Percentiles rank a stretch among this genome's conserved stretches.
phyloP scores from a whole-genome alignment of 2,329 filamentous ascomycete genomes.

The Pyrenochaeta sp. region DNA sequence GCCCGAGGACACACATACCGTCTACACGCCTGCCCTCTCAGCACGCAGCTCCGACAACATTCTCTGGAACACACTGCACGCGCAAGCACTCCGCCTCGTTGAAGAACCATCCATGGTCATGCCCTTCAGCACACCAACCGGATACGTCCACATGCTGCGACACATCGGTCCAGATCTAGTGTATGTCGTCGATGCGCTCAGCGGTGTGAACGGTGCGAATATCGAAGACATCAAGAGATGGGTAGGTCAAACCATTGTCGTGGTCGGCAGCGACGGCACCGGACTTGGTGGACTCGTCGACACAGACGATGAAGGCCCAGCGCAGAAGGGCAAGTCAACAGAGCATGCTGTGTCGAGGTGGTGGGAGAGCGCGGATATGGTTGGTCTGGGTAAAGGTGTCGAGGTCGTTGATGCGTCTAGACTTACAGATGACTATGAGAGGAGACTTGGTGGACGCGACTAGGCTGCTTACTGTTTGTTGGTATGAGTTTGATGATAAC shows the following conservation, averaged over 20 bases:
- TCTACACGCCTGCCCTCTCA: conserved; percentile 47
- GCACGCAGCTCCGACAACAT: conserved; percentile 53
- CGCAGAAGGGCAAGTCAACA: conserved; percentile 32
- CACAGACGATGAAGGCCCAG: conserved; percentile 65
- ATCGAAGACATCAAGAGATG: conserved; percentile 72
- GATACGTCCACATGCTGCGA: conserved; percentile 85
- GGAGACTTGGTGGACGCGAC: conserved; percentile 73
- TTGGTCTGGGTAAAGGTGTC: conserved; percentile 85
- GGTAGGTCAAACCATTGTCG: conserved; percentile 69
- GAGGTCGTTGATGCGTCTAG: conserved; percentile 85
- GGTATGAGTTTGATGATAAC: conserved; percentile 16
- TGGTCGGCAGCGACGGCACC: conserved; percentile 61
- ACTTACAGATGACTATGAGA: conserved; percentile 86
- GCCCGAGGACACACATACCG: conserved; percentile 51
- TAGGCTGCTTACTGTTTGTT: conserved; percentile 26
- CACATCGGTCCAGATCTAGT: conserved; percentile 86
- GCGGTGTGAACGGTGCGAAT: conserved; percentile 75
- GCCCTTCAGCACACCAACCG: conserved; percentile 83
- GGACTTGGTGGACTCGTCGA: conserved; percentile 62
- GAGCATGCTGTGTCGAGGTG: conserved; percentile 61
- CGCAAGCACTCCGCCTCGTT: conserved; percentile 79
- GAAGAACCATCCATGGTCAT: conserved; percentile 87
- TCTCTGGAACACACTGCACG: conserved; percentile 80
- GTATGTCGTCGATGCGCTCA: conserved; percentile 86
- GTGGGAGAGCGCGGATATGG: conserved; percentile 83